Evolutionary conservation across 163 green algal genomes (phyloP).

Genomic region (Chlamydomonas reinhardtii): DNA sequence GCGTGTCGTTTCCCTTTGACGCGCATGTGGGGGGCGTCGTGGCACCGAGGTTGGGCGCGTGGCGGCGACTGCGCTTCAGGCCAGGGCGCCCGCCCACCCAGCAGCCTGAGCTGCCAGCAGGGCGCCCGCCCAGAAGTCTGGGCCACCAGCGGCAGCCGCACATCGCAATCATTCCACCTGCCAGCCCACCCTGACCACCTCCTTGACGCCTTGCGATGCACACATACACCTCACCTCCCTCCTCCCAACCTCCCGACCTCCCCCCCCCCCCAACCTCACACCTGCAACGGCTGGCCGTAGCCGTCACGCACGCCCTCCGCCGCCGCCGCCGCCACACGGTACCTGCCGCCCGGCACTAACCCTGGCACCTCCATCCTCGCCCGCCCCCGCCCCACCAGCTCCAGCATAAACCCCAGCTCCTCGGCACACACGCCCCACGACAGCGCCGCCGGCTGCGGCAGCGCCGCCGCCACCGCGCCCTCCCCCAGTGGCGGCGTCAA

Average conservation of each 20-base stretch:
- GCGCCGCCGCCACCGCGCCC: background rate
- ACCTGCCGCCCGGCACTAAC: background rate
- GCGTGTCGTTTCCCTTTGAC: too few relatives aligned
- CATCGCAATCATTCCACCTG: too few relatives aligned
- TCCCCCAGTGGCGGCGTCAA: background rate
- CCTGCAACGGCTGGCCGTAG: constrained; percentile 30
- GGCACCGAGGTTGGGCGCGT: too few relatives aligned
- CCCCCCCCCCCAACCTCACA: background rate
- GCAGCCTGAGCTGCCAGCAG: too few relatives aligned
- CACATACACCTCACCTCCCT: background rate
- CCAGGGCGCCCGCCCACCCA: too few relatives aligned
- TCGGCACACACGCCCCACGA: background rate
- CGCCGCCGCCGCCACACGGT: background rate
- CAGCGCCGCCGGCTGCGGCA: background rate
- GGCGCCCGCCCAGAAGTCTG: too few relatives aligned
- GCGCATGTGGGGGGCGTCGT: too few relatives aligned
- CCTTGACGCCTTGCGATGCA: background rate
- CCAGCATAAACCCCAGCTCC: background rate
- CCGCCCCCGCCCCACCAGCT: background rate
- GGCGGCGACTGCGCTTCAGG: too few relatives aligned
- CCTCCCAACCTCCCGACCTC: too few relatives aligned
- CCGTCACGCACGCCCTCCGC: constrained; percentile 11
- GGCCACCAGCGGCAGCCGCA: too few relatives aligned
- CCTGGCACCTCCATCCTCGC: background rate
- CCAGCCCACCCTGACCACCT: too few relatives aligned